phyloP scores from a whole-genome alignment of 106 monocot species.

The Dioscorea alata region DNA sequence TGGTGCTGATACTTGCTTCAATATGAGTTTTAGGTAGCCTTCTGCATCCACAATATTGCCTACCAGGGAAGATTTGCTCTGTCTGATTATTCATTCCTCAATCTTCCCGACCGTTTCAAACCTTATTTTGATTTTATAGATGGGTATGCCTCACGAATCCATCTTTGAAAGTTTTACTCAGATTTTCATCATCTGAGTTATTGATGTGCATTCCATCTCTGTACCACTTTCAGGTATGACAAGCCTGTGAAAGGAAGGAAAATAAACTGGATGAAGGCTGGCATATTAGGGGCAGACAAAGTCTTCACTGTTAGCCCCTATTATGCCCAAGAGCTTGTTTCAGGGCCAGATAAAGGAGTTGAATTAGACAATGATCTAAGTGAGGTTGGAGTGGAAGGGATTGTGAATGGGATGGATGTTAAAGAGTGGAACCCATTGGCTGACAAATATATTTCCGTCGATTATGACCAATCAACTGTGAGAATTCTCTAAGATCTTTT shows the following conservation, averaged over 20 bases:
- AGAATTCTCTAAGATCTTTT: constrained; percentile 8
- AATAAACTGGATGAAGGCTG: constrained; percentile 98
- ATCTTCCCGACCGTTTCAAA: constrained; percentile 69
- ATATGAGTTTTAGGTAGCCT: constrained; percentile 48
- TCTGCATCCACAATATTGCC: constrained; percentile 93
- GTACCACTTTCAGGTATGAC: constrained; percentile 44
- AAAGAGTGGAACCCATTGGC: constrained; percentile 71
- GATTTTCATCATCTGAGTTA: not conserved
- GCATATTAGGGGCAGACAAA: constrained; percentile 57
- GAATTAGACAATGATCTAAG: constrained; percentile 54
- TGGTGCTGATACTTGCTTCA: constrained; percentile 1
- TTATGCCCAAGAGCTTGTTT: constrained; percentile 73
- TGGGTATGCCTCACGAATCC: constrained; percentile 38
- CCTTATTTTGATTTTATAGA: constrained; percentile 85
- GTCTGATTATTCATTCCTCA: constrained; percentile 58
- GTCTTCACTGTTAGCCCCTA: constrained; percentile 74
- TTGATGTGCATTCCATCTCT: not conserved
- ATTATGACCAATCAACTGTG: constrained; percentile 76
- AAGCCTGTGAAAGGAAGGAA: constrained; percentile 88
- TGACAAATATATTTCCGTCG: constrained; percentile 72
- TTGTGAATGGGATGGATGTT: constrained; percentile 86
- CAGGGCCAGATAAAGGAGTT: constrained; percentile 54
- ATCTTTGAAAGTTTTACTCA: not conserved
- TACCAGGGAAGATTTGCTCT: constrained; percentile 87
- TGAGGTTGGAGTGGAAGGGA: constrained; percentile 39